Evolutionary conservation across 768 basidiomycete genomes (phyloP).

Genomic region (Boletus subcaerulescens): DNA sequence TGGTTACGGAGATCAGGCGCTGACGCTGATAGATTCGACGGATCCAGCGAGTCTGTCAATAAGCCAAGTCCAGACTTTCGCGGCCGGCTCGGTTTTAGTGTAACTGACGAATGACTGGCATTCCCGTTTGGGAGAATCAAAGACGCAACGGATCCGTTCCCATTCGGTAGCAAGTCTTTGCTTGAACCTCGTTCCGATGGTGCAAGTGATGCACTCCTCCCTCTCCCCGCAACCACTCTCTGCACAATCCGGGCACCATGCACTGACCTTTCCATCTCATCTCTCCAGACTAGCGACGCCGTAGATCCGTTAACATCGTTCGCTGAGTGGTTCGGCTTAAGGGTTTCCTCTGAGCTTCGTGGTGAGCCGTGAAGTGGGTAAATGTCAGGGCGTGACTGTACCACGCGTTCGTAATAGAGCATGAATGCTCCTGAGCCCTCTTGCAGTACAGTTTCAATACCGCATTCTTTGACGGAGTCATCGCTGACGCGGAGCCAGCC

Average conservation of each 20-base stretch:
- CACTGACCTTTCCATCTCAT: slow-evolving; percentile 17
- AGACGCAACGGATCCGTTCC: slow-evolving; percentile 6
- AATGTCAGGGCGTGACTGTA: slow-evolving; percentile 35
- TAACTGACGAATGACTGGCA: slow-evolving; percentile 19
- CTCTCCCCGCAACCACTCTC: slow-evolving; percentile 49
- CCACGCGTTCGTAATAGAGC: slow-evolving; percentile 87
- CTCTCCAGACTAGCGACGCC: slow-evolving; percentile 38
- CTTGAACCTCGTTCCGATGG: slow-evolving; percentile 29
- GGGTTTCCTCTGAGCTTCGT: slow-evolving; percentile 62
- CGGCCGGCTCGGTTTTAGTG: slow-evolving; percentile 17
- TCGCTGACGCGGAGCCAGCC: slow-evolving; percentile 93
- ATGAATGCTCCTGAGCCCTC: slow-evolving; percentile 82
- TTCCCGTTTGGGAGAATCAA: slow-evolving; percentile 24
- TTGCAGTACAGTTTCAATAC: slow-evolving; percentile 67
- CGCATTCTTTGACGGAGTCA: slow-evolving; percentile 72
- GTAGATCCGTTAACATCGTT: slow-evolving; percentile 46
- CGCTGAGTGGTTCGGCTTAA: slow-evolving; percentile 45
- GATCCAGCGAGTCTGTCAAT: slow-evolving; percentile 5
- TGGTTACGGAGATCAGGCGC: slow-evolving; percentile 24
- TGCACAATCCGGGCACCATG: slow-evolving; percentile 52
- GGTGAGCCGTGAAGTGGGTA: slow-evolving; percentile 35
- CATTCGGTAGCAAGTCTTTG: slow-evolving; percentile 11
- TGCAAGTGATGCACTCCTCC: slow-evolving; percentile 38
- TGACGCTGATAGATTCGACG: slow-evolving; percentile 22
- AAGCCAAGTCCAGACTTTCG: slow-evolving; percentile 9